Percentiles rank a stretch among this genome's conserved stretches.
These are phyloP conservation scores for Pythium aphanidermatum DNA, from an alignment of 352 stramenopile genomes.

Conservation along the genomic window DNA sequence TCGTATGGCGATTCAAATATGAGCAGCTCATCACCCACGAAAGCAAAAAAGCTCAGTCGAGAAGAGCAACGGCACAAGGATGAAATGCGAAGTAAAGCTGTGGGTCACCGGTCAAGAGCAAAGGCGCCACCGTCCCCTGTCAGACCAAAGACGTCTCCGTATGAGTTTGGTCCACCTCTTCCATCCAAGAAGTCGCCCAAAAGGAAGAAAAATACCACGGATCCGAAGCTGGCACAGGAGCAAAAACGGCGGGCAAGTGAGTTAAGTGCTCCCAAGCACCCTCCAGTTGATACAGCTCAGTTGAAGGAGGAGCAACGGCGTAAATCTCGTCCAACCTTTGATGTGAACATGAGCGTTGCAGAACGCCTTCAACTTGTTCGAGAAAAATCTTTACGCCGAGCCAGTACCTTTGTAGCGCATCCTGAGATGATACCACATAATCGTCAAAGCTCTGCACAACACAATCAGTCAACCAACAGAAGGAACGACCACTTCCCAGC, in stretches of 20 bases:
- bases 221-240: conserved; percentile 34
- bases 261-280: conserved; percentile 59
- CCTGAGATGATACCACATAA: background rate
- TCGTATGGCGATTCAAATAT: background rate
- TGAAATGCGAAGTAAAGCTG: conserved; percentile 52
- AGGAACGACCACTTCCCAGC: conserved; percentile 4
- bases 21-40: conserved; percentile 5
- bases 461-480: background rate
- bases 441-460: background rate
- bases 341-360: conserved; percentile 59
- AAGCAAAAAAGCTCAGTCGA: conserved; percentile 34
- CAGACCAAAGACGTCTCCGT: conserved; percentile 44
- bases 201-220: conserved; percentile 21
- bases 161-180: conserved; percentile 39
- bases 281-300: conserved; percentile 49
- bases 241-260: conserved; percentile 51
- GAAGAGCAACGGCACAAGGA: conserved; percentile 64
- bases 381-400: conserved; percentile 35
- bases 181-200: conserved; percentile 27
- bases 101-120: conserved; percentile 47
- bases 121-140: conserved; percentile 53
- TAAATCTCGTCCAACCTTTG: conserved; percentile 54
- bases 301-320: conserved; percentile 52
- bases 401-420: conserved; percentile 10
- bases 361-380: conserved; percentile 49